Evolutionary conservation across 139 green algal genomes (phyloP).

Genomic region (Edaphochlamys debaryana): DNA sequence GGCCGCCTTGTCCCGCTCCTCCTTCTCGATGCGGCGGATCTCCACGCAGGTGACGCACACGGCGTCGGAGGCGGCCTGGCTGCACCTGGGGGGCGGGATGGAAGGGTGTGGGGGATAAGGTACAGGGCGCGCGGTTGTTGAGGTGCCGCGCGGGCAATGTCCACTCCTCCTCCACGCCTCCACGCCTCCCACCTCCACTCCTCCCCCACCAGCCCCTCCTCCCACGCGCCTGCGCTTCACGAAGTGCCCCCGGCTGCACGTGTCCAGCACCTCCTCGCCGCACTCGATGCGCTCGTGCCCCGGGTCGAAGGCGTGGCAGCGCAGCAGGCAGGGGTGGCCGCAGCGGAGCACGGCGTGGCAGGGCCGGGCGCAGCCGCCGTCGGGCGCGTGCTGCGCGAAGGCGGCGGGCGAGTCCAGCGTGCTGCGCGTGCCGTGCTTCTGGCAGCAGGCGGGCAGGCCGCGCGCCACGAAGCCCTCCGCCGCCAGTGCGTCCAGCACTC

Average conservation of each 20-base stretch:
- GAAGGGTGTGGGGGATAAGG: too few relatives aligned
- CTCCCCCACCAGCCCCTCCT: too few relatives aligned
- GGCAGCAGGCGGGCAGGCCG: constrained; percentile 64
- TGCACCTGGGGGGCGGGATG: constrained; percentile 15
- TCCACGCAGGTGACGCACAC: constrained; percentile 42
- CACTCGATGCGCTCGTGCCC: constrained; percentile 46
- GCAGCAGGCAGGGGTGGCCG: constrained; percentile 65
- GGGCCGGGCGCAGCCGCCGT: constrained; percentile 68
- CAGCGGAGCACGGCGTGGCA: constrained; percentile 64
- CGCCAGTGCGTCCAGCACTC: constrained; percentile 49
- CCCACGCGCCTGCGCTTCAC: constrained; percentile 32
- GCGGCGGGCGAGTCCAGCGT: constrained; percentile 29
- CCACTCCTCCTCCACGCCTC: too few relatives aligned
- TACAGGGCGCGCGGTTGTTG: too few relatives aligned
- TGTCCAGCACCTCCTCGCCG: constrained; percentile 45
- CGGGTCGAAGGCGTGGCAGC: constrained; percentile 54
- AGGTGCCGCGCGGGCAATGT: too few relatives aligned
- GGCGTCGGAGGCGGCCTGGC: background rate
- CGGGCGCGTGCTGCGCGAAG: constrained; percentile 48
- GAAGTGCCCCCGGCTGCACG: constrained; percentile 49
- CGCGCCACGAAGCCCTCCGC: constrained; percentile 8
- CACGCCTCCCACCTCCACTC: too few relatives aligned
- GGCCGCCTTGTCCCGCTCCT: constrained; percentile 9
- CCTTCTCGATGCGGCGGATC: constrained; percentile 28
- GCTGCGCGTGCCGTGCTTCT: constrained; percentile 47